Conservation (phyloP, 2,329 filamentous ascomycete genomes). For the Xylariaceae sp. region DNA sequence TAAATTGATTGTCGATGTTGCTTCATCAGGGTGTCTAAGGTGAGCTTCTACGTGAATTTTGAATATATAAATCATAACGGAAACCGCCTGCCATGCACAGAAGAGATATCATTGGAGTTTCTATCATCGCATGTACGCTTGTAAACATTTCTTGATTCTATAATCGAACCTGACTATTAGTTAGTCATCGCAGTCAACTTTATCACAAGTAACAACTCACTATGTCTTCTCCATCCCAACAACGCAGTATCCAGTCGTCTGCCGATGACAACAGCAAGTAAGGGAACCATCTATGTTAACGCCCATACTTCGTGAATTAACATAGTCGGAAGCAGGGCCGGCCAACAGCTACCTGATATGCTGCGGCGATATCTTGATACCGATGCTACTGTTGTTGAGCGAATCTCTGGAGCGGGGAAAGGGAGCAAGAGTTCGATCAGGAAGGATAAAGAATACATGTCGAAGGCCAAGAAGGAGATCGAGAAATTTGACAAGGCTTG, state of each 20-base stretch:
- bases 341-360: neutral
- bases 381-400: neutral
- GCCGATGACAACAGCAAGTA: neutral
- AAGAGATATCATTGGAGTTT: neutral
- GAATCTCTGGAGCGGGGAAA: neutral
- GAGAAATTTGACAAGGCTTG: conserved; percentile 12
- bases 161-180: neutral
- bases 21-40: too few species aligned
- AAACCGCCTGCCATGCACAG: too few species aligned
- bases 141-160: neutral
- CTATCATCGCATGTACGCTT: too few species aligned
- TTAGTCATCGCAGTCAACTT: neutral
- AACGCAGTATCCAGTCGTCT: neutral
- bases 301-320: neutral
- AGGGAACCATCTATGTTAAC: neutral
- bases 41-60: too few species aligned
- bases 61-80: neutral
- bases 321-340: neutral
- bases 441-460: neutral
- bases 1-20: too few species aligned
- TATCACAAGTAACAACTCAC: neutral
- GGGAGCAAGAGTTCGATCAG: neutral
- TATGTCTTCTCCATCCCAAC: neutral
- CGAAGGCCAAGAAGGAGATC: conserved; percentile 1
- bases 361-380: neutral